Evolutionary conservation across 2,329 filamentous ascomycete species (phyloP).

Genomic region (Paracorniculantispora psalliotae): DNA sequence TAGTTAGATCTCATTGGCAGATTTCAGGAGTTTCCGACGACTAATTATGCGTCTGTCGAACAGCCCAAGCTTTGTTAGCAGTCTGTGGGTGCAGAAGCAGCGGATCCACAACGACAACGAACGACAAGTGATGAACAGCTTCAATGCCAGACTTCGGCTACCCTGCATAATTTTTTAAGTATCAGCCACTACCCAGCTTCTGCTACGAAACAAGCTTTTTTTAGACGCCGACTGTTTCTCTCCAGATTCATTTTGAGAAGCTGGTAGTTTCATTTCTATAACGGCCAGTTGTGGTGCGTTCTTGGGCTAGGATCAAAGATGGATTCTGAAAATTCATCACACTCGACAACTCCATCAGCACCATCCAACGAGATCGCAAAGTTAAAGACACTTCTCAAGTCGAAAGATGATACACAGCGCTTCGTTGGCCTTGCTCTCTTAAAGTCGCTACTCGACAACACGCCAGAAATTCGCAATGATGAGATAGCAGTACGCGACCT

Average conservation of each 20-base stretch:
- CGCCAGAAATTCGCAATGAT: slow-evolving; percentile 45
- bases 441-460: slow-evolving; percentile 61
- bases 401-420: slow-evolving; percentile 61
- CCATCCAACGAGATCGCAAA: slow-evolving; percentile 33
- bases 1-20: too few relatives aligned
- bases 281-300: not conserved
- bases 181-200: not conserved
- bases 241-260: too few relatives aligned
- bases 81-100: too few relatives aligned
- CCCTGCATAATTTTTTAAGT: not conserved
- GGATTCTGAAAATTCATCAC: not conserved
- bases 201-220: not conserved
- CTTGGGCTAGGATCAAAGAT: not conserved
- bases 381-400: slow-evolving; percentile 50
- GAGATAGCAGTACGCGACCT: slow-evolving; percentile 40
- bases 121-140: not conserved
- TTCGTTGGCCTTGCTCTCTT: slow-evolving; percentile 64
- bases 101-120: not conserved
- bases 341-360: not conserved
- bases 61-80: too few relatives aligned
- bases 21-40: too few relatives aligned
- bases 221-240: too few relatives aligned
- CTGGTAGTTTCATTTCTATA: too few relatives aligned
- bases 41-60: too few relatives aligned
- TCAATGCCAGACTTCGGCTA: not conserved